Evolutionary conservation across 495 filamentous ascomycete species (phyloP).

Genomic region (Elaphomyces granulatus): DNA sequence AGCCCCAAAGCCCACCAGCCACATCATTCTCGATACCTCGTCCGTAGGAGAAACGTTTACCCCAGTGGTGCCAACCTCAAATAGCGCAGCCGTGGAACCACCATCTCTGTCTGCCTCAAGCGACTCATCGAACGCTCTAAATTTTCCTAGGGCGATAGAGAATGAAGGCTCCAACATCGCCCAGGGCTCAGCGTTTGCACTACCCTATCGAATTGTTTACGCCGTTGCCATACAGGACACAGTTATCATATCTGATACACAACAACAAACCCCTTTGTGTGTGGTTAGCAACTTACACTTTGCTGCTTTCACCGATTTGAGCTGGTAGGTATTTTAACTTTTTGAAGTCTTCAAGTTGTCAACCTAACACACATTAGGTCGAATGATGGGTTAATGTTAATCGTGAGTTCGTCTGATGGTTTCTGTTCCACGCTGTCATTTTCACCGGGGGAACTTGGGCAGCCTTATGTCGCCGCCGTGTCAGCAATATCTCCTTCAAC

Average conservation of each 20-base stretch:
- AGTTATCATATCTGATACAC: slow-evolving; percentile 92
- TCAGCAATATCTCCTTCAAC: slow-evolving; percentile 43
- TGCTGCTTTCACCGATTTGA: slow-evolving; percentile 91
- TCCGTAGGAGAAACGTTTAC: slow-evolving; percentile 72
- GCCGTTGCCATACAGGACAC: slow-evolving; percentile 96
- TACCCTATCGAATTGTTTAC: slow-evolving; percentile 91
- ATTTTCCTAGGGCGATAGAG: slow-evolving; percentile 39
- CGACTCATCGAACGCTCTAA: slow-evolving; percentile 28
- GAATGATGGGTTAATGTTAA: slow-evolving; percentile 73
- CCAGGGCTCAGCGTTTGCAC: slow-evolving; percentile 54
- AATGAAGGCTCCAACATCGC: slow-evolving; percentile 34
- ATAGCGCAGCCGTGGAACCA: slow-evolving; percentile 65
- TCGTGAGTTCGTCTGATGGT: slow-evolving; percentile 95
- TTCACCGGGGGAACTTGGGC: slow-evolving; percentile 70
- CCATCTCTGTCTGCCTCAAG: slow-evolving; percentile 43
- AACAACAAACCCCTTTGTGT: slow-evolving; percentile 84
- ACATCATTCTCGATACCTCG: slow-evolving; percentile 90
- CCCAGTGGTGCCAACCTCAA: slow-evolving; percentile 49
- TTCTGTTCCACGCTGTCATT: slow-evolving; percentile 93
- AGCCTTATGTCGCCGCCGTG: slow-evolving; percentile 57
- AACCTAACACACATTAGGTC: slow-evolving; percentile 48
- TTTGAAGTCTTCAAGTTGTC: background rate
- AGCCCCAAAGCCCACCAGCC: slow-evolving; percentile 50
- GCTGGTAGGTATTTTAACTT: slow-evolving; percentile 50
- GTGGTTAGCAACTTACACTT: slow-evolving; percentile 93